These are phyloP conservation scores for Penicillium verrucosum DNA, from an alignment of 2,329 filamentous ascomycete genomes.

Conservation along the genomic window DNA sequence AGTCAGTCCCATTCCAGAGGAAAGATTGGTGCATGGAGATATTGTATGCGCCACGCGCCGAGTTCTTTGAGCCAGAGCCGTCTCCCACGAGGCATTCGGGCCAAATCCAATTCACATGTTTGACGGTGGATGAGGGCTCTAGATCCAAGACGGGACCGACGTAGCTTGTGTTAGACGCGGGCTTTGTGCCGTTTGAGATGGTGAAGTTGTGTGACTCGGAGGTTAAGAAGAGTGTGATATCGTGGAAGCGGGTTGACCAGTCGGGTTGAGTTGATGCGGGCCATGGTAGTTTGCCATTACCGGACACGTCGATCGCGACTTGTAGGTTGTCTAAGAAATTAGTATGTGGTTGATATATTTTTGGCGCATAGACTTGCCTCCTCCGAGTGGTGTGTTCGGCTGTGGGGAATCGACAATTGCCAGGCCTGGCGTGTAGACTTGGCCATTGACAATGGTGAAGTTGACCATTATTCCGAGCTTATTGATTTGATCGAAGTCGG, in stretches of 20 bases:
- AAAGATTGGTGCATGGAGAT: conserved; percentile 71
- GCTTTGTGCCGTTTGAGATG: conserved; percentile 60
- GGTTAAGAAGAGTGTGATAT: conserved; percentile 20
- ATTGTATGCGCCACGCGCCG: conserved; percentile 62
- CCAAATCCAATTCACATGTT: conserved; percentile 71
- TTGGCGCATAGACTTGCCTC: conserved; percentile 53
- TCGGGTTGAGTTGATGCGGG: conserved; percentile 14
- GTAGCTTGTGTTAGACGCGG: conserved; percentile 47
- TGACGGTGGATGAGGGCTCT: conserved; percentile 66
- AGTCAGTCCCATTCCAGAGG: conserved; percentile 59
- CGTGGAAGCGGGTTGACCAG: conserved; percentile 14
- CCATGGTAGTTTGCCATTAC: conserved; percentile 20
- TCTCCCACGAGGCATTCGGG: conserved; percentile 65
- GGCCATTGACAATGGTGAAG: conserved; percentile 50
- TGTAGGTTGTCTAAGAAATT: conserved; percentile 17
- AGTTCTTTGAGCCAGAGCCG: conserved; percentile 46
- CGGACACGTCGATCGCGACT: conserved; percentile 22
- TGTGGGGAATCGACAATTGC: conserved; percentile 65
- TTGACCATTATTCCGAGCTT: conserved; percentile 9
- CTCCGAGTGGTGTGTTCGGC: conserved; percentile 61
- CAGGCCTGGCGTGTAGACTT: conserved; percentile 67
- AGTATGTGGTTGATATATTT: neutral
- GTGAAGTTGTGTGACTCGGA: conserved; percentile 56
- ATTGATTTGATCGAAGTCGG: neutral
- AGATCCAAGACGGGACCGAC: conserved; percentile 62